These are phyloP conservation scores for Colletotrichum tofieldiae DNA, from an alignment of 2,329 filamentous ascomycete genomes.

Conservation along the genomic window DNA sequence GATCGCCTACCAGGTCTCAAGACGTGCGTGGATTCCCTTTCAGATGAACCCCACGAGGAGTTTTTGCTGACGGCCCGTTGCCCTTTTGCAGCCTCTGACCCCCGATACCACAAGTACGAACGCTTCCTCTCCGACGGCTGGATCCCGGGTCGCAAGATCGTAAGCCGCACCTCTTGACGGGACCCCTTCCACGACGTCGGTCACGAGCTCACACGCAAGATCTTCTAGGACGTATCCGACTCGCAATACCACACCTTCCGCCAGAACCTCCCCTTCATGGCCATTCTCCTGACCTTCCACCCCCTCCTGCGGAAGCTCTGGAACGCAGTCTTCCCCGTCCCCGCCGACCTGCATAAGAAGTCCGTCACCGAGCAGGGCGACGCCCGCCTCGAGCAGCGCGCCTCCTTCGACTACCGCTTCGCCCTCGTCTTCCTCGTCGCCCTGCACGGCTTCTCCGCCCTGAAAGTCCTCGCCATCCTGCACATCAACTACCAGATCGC, in stretches of 20 bases:
- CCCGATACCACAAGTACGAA: constrained; percentile 83
- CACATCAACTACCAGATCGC: constrained; percentile 86
- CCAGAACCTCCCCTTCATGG: constrained; percentile 86
- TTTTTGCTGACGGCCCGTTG: constrained; percentile 4
- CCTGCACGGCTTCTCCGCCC: constrained; percentile 87
- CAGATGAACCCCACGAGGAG: background rate
- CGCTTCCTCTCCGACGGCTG: constrained; percentile 84
- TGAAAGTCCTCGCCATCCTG: constrained; percentile 87
- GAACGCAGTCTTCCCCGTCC: constrained; percentile 67
- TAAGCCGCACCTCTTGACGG: constrained; percentile 58
- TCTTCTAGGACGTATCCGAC: constrained; percentile 86
- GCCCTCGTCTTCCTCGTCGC: constrained; percentile 83
- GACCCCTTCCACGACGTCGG: constrained; percentile 16
- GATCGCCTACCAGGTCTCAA: constrained; percentile 87
- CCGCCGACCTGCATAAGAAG: constrained; percentile 48
- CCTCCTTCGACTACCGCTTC: constrained; percentile 87
- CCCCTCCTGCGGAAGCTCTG: constrained; percentile 83
- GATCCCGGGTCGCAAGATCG: constrained; percentile 93
- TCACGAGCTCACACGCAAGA: constrained; percentile 3
- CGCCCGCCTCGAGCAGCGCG: constrained; percentile 76
- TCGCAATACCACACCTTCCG: constrained; percentile 89
- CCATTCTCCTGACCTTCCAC: constrained; percentile 81
- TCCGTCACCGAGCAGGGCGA: constrained; percentile 63
- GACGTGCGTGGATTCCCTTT: constrained; percentile 67
- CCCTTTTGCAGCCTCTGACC: constrained; percentile 78